These are phyloP conservation scores for Epicoccum nigrum DNA, from an alignment of 2,329 filamentous ascomycete species.

Conservation along the genomic window DNA sequence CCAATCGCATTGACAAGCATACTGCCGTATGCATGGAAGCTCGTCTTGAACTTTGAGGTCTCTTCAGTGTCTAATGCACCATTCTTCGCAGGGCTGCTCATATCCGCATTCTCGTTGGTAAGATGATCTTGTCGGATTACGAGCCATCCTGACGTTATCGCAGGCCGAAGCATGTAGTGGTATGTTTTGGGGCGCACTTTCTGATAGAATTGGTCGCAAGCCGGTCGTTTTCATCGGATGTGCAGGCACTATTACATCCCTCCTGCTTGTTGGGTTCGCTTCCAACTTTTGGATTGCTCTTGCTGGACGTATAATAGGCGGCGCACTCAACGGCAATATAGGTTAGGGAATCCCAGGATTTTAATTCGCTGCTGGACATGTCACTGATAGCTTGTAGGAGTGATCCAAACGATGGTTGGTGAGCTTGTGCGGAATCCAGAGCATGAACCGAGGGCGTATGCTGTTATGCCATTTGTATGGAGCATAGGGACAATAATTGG, in stretches of 20 bases:
- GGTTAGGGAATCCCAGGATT: neutral
- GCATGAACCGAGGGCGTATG: conserved; percentile 80
- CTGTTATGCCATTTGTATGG: conserved; percentile 96
- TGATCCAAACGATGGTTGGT: conserved; percentile 89
- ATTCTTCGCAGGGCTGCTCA: conserved; percentile 84
- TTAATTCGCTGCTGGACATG: conserved; percentile 53
- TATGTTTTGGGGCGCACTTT: conserved; percentile 61
- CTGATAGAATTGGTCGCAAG: conserved; percentile 49
- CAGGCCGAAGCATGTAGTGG: conserved; percentile 79
- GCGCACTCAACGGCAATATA: conserved; percentile 88
- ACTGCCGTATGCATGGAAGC: conserved; percentile 72
- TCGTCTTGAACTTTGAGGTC: conserved; percentile 47
- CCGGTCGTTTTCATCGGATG: conserved; percentile 58
- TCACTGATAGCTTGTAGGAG: conserved; percentile 39
- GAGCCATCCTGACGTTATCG: neutral
- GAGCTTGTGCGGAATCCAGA: conserved; percentile 69
- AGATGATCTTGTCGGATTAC: neutral
- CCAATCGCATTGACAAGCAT: conserved; percentile 93
- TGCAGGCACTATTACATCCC: conserved; percentile 79
- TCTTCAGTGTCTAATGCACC: conserved; percentile 61
- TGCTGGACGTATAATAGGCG: conserved; percentile 75
- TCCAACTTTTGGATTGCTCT: conserved; percentile 85
- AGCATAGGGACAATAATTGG: conserved; percentile 87
- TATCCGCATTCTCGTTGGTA: conserved; percentile 82
- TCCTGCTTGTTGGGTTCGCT: conserved; percentile 82